A percentile compares a stretch with the other conserved stretches of the same genome.
Conservation (phyloP, 2,329 filamentous ascomycete genomes). For the Pseudogymnoascus sp. region DNA sequence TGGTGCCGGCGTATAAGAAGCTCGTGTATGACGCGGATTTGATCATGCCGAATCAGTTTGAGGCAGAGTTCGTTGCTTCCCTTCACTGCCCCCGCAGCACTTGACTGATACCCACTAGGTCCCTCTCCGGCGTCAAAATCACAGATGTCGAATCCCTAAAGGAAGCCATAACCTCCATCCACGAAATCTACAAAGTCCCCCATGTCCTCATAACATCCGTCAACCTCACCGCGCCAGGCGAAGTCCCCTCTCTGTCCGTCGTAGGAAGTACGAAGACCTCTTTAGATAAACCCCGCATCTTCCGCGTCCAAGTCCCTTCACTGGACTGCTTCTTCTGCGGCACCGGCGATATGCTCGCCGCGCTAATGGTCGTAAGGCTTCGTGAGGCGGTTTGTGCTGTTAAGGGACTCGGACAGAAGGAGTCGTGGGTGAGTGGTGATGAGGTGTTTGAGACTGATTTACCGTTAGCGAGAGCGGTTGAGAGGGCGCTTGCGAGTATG, state of each 20-base stretch:
- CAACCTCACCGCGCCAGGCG: slow-evolving; percentile 49
- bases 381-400: slow-evolving; percentile 63
- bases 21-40: slow-evolving; percentile 76
- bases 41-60: slow-evolving; percentile 93
- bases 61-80: slow-evolving; percentile 65
- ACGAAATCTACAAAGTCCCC: slow-evolving; percentile 66
- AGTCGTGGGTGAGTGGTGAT: slow-evolving; percentile 72
- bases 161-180: slow-evolving; percentile 66
- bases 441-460: slow-evolving; percentile 58
- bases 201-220: slow-evolving; percentile 93
- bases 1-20: slow-evolving; percentile 81
- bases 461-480: slow-evolving; percentile 72
- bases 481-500: slow-evolving; percentile 89
- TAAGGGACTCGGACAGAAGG: slow-evolving; percentile 39
- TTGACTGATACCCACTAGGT: slow-evolving; percentile 37
- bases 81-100: background rate
- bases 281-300: slow-evolving; percentile 63
- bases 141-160: slow-evolving; percentile 63
- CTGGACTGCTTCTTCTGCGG: slow-evolving; percentile 93
- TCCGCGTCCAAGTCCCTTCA: slow-evolving; percentile 76
- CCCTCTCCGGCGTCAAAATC: slow-evolving; percentile 79
- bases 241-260: slow-evolving; percentile 52
- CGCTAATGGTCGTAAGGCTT: slow-evolving; percentile 77
- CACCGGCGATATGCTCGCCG: slow-evolving; percentile 97
- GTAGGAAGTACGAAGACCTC: slow-evolving; percentile 63